Percentiles rank a stretch among this genome's conserved stretches.
phyloP scores from a whole-genome alignment of 352 stramenopile species.

The Plasmopara muralis region DNA sequence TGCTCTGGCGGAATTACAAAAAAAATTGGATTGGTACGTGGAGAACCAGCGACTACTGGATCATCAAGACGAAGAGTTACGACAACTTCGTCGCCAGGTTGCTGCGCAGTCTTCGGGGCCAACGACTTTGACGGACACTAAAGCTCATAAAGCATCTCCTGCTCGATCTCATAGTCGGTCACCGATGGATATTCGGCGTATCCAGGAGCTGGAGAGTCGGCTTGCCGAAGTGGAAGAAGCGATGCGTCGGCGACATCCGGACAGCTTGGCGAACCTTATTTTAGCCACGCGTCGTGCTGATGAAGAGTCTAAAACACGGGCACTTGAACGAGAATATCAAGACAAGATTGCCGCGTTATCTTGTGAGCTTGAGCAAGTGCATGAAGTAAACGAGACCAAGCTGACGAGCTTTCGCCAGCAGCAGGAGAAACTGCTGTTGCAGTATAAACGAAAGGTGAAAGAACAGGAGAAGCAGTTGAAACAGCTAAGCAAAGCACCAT shows the following conservation, averaged over 20 bases:
- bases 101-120: constrained; percentile 4
- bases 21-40: constrained; percentile 84
- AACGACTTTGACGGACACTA: constrained; percentile 16
- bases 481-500: constrained; percentile 14
- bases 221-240: constrained; percentile 68
- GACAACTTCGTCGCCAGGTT: constrained; percentile 22
- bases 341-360: constrained; percentile 36
- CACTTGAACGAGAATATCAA: constrained; percentile 32
- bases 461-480: constrained; percentile 40
- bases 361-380: constrained; percentile 40
- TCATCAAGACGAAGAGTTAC: constrained; percentile 63
- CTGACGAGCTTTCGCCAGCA: constrained; percentile 70
- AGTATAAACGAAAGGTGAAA: constrained; percentile 58
- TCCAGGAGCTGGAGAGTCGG: constrained; percentile 64
- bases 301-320: constrained; percentile 46
- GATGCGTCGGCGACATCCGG: constrained; percentile 65
- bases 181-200: constrained; percentile 53
- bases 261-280: constrained; percentile 76
- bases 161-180: constrained; percentile 25
- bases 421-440: constrained; percentile 65
- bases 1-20: constrained; percentile 46
- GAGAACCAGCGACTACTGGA: constrained; percentile 76
- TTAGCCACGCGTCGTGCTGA: constrained; percentile 58
- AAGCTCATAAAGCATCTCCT: constrained; percentile 10
- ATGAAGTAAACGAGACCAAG: constrained; percentile 49